Evolutionary conservation across 192 early-diverging fungal genomes (phyloP), one percentile per base, ranked within the genome.

Genomic region (Ambispora gerdemannii): DNA sequence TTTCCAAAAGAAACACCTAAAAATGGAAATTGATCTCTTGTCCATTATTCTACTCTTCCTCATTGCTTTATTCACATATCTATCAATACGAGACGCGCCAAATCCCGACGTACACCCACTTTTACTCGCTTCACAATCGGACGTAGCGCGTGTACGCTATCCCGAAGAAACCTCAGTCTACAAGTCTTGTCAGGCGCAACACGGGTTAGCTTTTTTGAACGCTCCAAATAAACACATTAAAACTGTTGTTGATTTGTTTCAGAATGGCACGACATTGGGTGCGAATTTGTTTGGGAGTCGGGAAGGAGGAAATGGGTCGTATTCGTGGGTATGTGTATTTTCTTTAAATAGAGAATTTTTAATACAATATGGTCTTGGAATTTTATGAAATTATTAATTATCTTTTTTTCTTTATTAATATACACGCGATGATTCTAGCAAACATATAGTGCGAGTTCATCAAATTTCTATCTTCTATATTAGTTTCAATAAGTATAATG

Each of bases 101-200:
- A 78, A 71, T 27, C 78, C 85, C 30, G 87, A 88, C 51, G 75
- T 88, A 15, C 87, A 88, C 53, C 87, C 87, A 4, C 71, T 87
- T 8, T 53, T 87, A 27, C 80, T 88, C 3, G 71, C 79, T 30
- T 72, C 81, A 27, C 87, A 88, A 55, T 75, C 84, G 0, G 76
- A 82, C 32, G 73, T 81, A 4, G 74, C 83, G 6, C 74, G 70
- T 27, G 61, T 86, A 24, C 70, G 85, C 28, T 75, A 82, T 71
- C 73, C 81, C 7, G 76, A 75, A 4, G 87, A 88, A 50, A 78
- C 81, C 1, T 78, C 77, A 7, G 75, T 86, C 33, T 84, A 88
- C 53, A 77, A 82, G 19, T 79, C 83, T 2, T 76, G 76, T 24
- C 73, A 65, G 59, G 70, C 78, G 32, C 76, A 81, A 27, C 75